phyloP scores from a whole-genome alignment of 2,329 filamentous ascomycete genomes.

The Epichloe sp. region DNA sequence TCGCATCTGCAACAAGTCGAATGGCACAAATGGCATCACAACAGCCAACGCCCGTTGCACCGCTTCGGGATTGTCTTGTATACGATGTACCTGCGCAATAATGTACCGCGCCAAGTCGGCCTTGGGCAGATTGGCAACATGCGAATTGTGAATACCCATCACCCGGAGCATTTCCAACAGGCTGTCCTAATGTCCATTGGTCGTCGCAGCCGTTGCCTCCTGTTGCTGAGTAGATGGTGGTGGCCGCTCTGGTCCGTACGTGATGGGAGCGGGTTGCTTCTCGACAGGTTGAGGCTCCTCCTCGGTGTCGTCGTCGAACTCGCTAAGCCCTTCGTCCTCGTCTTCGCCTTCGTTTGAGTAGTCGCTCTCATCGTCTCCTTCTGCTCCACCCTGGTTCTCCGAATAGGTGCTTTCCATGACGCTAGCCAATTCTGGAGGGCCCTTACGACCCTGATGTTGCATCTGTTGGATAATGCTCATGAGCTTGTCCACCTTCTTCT shows the following conservation, averaged over 20 bases:
- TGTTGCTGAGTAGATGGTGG: slow-evolving; percentile 21
- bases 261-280: slow-evolving; percentile 22
- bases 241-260: slow-evolving; percentile 36
- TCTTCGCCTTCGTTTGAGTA: slow-evolving; percentile 47
- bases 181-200: slow-evolving; percentile 30
- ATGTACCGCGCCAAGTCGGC: neutral
- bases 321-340: slow-evolving; percentile 44
- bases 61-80: neutral
- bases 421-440: slow-evolving; percentile 48
- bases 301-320: slow-evolving; percentile 49
- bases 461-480: slow-evolving; percentile 92
- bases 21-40: neutral
- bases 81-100: neutral
- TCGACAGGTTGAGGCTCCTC: slow-evolving; percentile 30
- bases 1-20: neutral
- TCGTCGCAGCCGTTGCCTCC: slow-evolving; percentile 11
- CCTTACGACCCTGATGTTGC: slow-evolving; percentile 83
- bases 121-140: neutral
- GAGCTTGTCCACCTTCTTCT: slow-evolving; percentile 78
- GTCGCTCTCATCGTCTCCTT: slow-evolving; percentile 45
- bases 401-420: slow-evolving; percentile 48
- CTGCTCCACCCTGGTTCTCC: slow-evolving; percentile 33
- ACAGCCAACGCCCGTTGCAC: neutral
- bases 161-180: slow-evolving; percentile 4
- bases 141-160: neutral